phyloP scores from a whole-genome alignment of 2,329 filamentous ascomycete species.

The Colletotrichum somersetense region DNA sequence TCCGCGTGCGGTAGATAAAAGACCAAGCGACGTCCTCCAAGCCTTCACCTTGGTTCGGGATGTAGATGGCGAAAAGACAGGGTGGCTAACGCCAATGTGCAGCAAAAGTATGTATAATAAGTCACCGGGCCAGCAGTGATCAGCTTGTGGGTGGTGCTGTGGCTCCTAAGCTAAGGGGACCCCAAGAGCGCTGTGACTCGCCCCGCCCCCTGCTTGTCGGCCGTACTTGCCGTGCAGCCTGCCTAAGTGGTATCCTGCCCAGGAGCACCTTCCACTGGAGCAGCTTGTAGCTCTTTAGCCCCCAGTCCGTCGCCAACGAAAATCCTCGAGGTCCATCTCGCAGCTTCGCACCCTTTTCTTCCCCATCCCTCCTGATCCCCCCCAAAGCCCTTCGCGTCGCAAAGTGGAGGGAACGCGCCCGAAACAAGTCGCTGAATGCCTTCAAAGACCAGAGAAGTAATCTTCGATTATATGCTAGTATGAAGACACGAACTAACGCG shows the following conservation, averaged over 20 bases:
- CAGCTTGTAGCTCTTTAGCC: constrained; percentile 43
- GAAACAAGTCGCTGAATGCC: constrained; percentile 42
- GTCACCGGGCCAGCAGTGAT: constrained; percentile 27
- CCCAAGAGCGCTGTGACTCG: constrained; percentile 36
- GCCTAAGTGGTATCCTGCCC: constrained; percentile 8
- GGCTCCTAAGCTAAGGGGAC: constrained; percentile 29
- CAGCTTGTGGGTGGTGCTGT: constrained; percentile 31
- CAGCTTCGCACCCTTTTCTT: constrained; percentile 44
- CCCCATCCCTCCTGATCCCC: constrained; percentile 38
- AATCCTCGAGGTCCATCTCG: constrained; percentile 43
- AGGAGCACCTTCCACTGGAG: constrained; percentile 1
- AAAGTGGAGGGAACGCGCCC: constrained; percentile 45
- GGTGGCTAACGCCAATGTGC: constrained; percentile 26
- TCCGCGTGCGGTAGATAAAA: constrained; percentile 14
- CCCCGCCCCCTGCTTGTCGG: constrained; percentile 13
- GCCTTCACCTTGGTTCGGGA: not conserved
- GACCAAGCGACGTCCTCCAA: constrained; percentile 17
- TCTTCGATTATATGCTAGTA: not conserved
- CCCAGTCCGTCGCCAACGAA: constrained; percentile 45
- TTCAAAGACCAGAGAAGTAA: constrained; percentile 45
- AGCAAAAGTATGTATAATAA: constrained; percentile 35
- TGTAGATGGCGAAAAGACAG: constrained; percentile 8
- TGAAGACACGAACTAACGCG: constrained; percentile 37
- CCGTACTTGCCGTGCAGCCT: constrained; percentile 13
- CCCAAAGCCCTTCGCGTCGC: constrained; percentile 45